Evolutionary conservation across 2,329 filamentous ascomycete genomes (phyloP), one percentile per base, ranked within the genome.

Genomic region (Penicillium sp.): DNA sequence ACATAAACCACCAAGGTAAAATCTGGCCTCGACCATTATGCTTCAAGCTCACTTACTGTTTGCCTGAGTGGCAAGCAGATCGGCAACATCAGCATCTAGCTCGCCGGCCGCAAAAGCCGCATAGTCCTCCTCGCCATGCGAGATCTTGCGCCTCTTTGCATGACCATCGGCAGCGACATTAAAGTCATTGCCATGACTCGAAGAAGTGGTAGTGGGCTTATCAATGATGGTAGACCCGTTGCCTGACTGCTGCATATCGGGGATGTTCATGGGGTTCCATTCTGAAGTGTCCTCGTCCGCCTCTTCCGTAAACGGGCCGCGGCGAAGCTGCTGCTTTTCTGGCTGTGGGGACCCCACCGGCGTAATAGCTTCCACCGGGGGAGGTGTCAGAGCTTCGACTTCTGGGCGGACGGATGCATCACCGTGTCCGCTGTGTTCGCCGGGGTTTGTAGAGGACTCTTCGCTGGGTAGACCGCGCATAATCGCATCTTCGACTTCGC

Each of bases 401-500:
- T 92, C 86, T 1, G 93, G 92, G 34, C 90, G 86, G 50, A 57
- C n/a, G 15, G 64, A 45, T 72, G 73, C 35, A 40, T 69, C 62
- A 59, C 65, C 60, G n/a, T 64, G 58, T 9, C 45, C 55, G 10
- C 67, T 62, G 38, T 65, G 63, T 32, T 72, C 72, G 39, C 74
- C 58, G 63, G 79, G 68, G 46, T 78, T 72, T 9, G 78, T 76
- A 3, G 79, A 77, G 4, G 79, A 75, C 10, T 83, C 78, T 9
- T 86, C 82, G 1, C 84, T 82, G 15, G 86, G 85, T 23, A 96
- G 81, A 9, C 90, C 90, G 49, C 88, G 85, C 82, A 99, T 91
- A 63, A 99, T 97, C 46, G 85, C 87, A 61, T 93, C 85, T 72
- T 99, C 94, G 8, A 99, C 91, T 46, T 94, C 88, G 50, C 87